Evolutionary conservation across 129 eudicot genomes (phyloP), one percentile per base, ranked within the genome.

Genomic region (Cynara cardunculus): DNA sequence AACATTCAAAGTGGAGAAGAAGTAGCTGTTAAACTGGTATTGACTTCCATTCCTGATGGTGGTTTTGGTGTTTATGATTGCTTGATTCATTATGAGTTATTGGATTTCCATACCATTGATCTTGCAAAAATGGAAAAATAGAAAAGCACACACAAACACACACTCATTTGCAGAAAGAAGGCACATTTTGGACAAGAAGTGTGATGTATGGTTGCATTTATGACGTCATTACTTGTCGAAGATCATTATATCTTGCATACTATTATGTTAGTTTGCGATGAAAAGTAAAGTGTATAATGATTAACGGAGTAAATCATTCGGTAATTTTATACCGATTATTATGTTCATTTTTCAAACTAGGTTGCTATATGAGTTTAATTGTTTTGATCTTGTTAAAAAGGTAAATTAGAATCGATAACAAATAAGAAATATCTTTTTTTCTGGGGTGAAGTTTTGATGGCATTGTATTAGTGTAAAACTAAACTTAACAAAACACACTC

Each of bases 21-120:
- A 88, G 99, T 96, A 72, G 99, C 92, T 71, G 81, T 96, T 77
- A 96, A 96, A 93, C 92, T 92, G 97, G 99, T 96, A 92, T 76
- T 74, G 16, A 68, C 68, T 72, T 72, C 56, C 32, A 65, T 30
- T 81, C 12, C 25, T 75, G 69, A 67, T 81, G 24, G 5, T 80
- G 32, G 19, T 32, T 67, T 69, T 39, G 46, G 69, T 76, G 28
- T 19, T 53, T 67, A 25, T 76, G 78, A 69, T 28, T 70, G 53
- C 22, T 27, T 66, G 5, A 78, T 66, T 66, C 27, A 44, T 79
- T 72, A 70, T 26, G 73, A 34, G 66, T 76, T 11, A 71, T 56
- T 70, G 28, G 14, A 49, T 53, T 31, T 75, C 26, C 31, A 18
- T 11, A 41, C 53, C 53, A 41, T 41, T 41, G 53, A 41, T 80